These are phyloP conservation scores for Neocatenulostroma microsporum DNA, from an alignment of 2,329 filamentous ascomycete species.

Conservation along the genomic window DNA sequence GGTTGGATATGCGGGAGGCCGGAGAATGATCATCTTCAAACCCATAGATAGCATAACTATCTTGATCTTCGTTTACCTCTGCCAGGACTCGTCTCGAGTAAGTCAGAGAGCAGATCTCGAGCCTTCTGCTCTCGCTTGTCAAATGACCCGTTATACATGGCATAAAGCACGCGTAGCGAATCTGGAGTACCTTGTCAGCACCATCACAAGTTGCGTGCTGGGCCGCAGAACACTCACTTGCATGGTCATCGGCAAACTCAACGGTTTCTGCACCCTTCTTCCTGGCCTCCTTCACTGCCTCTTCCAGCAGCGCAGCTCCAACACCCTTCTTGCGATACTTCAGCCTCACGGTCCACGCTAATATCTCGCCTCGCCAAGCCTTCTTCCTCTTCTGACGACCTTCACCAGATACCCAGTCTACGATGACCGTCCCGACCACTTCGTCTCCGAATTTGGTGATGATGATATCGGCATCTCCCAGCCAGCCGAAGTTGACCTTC, in stretches of 20 bases:
- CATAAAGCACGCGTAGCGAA: constrained; percentile 52
- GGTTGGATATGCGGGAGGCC: too few relatives aligned
- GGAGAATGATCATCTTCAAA: too few relatives aligned
- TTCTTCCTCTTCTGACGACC: constrained; percentile 36
- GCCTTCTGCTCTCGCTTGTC: constrained; percentile 53
- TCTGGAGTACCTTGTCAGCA: constrained; percentile 20
- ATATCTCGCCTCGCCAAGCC: constrained; percentile 62
- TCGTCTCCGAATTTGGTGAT: constrained; percentile 60
- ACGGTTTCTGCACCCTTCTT: constrained; percentile 62
- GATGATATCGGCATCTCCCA: constrained; percentile 44
- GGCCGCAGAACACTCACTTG: constrained; percentile 61
- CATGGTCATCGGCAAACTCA: constrained; percentile 69
- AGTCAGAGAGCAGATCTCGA: constrained; percentile 30
- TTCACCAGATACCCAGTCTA: constrained; percentile 53
- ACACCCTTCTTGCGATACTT: constrained; percentile 64
- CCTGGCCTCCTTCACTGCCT: constrained; percentile 60
- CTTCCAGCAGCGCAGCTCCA: constrained; percentile 63
- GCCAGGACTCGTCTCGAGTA: constrained; percentile 24
- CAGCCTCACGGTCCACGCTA: constrained; percentile 62
- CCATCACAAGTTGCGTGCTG: too few relatives aligned
- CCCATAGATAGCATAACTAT: too few relatives aligned
- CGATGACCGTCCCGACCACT: constrained; percentile 62
- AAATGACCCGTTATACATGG: constrained; percentile 55
- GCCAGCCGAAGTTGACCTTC: constrained; percentile 54
- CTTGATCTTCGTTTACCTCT: constrained; percentile 22